Base-by-base conservation (phyloP, 257 asterid species). In the Salvia miltiorrhiza region DNA sequence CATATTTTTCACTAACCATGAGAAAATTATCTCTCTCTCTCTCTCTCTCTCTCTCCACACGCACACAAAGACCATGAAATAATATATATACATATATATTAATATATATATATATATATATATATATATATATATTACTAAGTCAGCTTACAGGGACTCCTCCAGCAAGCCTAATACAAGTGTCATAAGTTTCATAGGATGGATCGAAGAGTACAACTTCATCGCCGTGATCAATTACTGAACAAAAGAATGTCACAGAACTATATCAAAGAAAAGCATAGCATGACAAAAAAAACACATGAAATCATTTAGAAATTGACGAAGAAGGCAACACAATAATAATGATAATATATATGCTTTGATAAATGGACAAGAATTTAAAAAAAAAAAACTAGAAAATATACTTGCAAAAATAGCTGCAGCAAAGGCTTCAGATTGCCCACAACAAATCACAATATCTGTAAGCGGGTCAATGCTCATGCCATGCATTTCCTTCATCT, bases 381-480 rank as follows among this genome's bases (percentile, higher is more conserved):
- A 7, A 5, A 33, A 57, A 0, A 12, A n/a, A n/a, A n/a, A n/a
- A n/a, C n/a, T 4, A 2, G 8, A 9, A 54, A 47, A 28, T 24
- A 66, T 87, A 90, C 98, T 76, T 52, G 97, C 93, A 55, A 92
- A 86, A 78, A 88, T 83, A 21, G 98, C 43, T 2, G 97, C 93
- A 20, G 97, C 93, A 79, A 92, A 86, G 28, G 98, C 95, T 90
- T 86, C 98, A 0, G 98, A 85, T 77, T 90, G 98, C 26, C 98
- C 98, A 53, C 98, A 92, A 62, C 95, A 86, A 30, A 92, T 74
- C 49, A 85, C 97, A n/a, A 92, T 63, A 67, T 90, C 97, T 21
- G 82, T 77, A 0, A 79, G 64, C 43, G 97, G 93, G 66, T 92
- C 90, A 49, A 88, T 76, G 48, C 67, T 62, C 32, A 92, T 70